These are phyloP conservation scores for Pleurotus citrinopileatus DNA, from an alignment of 768 basidiomycete genomes.

Conservation along the genomic window DNA sequence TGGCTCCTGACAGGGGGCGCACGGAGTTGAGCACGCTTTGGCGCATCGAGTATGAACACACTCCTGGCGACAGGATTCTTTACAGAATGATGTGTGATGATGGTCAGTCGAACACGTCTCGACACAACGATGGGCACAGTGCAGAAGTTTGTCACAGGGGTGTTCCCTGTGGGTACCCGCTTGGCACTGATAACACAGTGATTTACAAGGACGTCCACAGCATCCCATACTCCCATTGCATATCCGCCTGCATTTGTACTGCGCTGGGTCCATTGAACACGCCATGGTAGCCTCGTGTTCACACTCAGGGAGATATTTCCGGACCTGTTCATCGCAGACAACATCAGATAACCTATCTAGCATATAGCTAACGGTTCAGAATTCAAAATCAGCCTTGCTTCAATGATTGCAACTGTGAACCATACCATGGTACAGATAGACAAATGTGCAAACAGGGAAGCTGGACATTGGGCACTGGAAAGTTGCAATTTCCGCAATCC, in stretches of 20 bases:
- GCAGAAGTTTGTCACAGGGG: conserved; percentile 46
- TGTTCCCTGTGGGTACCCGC: conserved; percentile 36
- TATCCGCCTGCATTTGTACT: conserved; percentile 31
- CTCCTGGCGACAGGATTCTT: conserved; percentile 44
- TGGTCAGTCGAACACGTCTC: conserved; percentile 48
- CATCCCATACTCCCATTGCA: conserved; percentile 49
- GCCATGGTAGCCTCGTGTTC: conserved; percentile 47
- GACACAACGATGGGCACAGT: conserved; percentile 56
- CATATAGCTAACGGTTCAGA: conserved; percentile 32
- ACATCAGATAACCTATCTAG: conserved; percentile 43
- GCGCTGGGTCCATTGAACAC: conserved; percentile 44
- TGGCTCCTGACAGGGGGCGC: conserved; percentile 59
- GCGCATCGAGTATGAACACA: conserved; percentile 54
- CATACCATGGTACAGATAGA: conserved; percentile 47
- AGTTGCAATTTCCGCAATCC: conserved; percentile 51
- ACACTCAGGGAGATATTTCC: conserved; percentile 45
- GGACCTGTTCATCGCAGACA: conserved; percentile 39
- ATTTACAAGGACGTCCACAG: conserved; percentile 49
- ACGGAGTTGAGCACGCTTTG: conserved; percentile 46
- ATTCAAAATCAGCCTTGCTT: not conserved
- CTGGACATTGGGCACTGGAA: conserved; percentile 39
- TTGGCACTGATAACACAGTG: conserved; percentile 51
- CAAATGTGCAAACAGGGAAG: conserved; percentile 60
- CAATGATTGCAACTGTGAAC: conserved; percentile 16
- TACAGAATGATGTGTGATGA: conserved; percentile 45